phyloP scores from a whole-genome alignment of 805 yeast genomes.

The Pichia ethanolica region DNA sequence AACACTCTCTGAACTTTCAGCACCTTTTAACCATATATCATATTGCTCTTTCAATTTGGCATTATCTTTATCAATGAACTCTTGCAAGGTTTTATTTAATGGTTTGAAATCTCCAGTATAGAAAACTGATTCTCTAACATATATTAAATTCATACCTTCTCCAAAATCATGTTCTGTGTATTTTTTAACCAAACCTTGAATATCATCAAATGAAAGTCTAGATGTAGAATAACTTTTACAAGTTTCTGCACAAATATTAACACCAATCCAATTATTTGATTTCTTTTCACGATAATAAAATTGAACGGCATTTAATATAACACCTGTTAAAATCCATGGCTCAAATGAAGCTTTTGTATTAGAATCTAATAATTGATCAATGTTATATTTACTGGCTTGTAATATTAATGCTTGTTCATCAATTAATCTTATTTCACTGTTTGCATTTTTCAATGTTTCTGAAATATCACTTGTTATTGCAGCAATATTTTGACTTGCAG shows the following conservation, averaged over 20 bases:
- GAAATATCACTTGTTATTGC: conserved; percentile 1
- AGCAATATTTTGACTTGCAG: conserved; percentile 10
- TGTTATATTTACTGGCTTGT: conserved; percentile 19
- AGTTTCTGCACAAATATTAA: conserved; percentile 23
- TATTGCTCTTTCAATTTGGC: conserved; percentile 12
- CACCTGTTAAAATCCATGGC: conserved; percentile 34
- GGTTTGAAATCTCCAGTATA: conserved; percentile 2
- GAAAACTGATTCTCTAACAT: conserved; percentile 26
- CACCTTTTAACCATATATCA: background rate
- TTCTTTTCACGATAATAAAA: conserved; percentile 25
- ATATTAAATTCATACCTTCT: conserved; percentile 28
- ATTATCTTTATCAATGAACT: conserved; percentile 29
- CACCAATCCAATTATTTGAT: conserved; percentile 24
- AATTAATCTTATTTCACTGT: conserved; percentile 12
- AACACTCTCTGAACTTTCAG: background rate
- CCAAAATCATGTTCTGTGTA: conserved; percentile 22
- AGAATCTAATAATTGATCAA: conserved; percentile 20
- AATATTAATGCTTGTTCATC: conserved; percentile 14
- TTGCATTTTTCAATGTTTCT: conserved; percentile 2
- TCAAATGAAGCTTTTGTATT: conserved; percentile 20
- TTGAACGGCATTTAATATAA: conserved; percentile 26
- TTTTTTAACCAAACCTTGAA: conserved; percentile 17
- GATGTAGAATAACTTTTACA: conserved; percentile 20
- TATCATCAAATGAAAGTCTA: conserved; percentile 18
- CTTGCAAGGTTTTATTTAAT: conserved; percentile 21